These are phyloP conservation scores for Hortiboletus campestris DNA, from an alignment of 768 basidiomycete species.

Conservation along the genomic window DNA sequence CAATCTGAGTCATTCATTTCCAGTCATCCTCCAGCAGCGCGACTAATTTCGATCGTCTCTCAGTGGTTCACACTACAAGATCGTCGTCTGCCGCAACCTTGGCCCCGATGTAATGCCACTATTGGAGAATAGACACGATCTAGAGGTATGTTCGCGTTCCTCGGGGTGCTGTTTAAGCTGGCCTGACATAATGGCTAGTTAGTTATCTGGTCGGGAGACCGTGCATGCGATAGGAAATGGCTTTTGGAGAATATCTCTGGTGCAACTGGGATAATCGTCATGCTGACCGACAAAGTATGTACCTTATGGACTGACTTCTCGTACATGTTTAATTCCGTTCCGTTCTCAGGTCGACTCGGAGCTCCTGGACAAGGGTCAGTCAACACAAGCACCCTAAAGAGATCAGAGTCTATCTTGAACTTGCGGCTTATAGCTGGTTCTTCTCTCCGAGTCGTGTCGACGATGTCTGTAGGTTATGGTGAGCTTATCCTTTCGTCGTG, in stretches of 20 bases:
- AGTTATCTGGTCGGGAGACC: conserved; percentile 52
- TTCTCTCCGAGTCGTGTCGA: conserved; percentile 78
- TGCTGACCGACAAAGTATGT: conserved; percentile 69
- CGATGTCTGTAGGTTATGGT: conserved; percentile 92
- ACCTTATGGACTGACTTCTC: background rate
- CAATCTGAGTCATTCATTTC: conserved; percentile 27
- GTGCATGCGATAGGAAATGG: conserved; percentile 62
- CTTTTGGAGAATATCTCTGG: conserved; percentile 69
- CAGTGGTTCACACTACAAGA: conserved; percentile 32
- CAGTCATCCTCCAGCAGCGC: conserved; percentile 4
- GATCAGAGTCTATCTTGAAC: background rate
- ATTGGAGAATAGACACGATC: conserved; percentile 45
- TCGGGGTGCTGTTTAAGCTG: background rate
- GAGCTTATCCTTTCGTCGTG: conserved; percentile 13
- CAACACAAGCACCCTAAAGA: background rate
- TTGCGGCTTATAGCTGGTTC: conserved; percentile 59
- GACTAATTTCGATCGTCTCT: conserved; percentile 29
- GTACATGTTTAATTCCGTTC: background rate
- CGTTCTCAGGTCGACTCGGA: conserved; percentile 64
- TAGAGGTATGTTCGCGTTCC: conserved; percentile 45
- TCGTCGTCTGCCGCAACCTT: conserved; percentile 60
- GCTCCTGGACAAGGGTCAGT: conserved; percentile 42
- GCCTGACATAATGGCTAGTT: conserved; percentile 32
- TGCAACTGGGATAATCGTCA: conserved; percentile 59
- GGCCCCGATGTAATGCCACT: conserved; percentile 64